Evolutionary conservation across 352 stramenopile genomes (phyloP), one percentile per base, ranked within the genome.

Genomic region (Phytophthora sansomeana): DNA sequence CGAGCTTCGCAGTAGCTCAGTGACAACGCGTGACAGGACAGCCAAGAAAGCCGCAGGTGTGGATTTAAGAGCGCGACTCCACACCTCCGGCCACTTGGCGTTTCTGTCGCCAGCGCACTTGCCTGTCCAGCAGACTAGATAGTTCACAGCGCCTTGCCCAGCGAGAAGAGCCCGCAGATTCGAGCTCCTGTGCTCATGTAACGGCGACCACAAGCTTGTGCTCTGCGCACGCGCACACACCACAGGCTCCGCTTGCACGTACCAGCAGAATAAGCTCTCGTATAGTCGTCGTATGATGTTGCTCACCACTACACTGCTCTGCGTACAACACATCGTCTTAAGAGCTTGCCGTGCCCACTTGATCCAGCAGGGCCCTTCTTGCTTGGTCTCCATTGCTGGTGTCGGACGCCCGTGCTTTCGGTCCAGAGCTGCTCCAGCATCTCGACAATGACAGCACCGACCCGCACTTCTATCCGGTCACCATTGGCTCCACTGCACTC

Each of bases 91-190:
- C 30, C 58, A 56, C 39, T 64, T n/a, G 58, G 21, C 35, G 58
- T 73, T 73, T 73, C 64, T 60, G 64, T 68, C 58, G 58, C 48
- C 51, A 72, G 64, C 17, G 24, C 56, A 55, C 39, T 67, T 67
- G 63, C 58, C 64, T 72, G 28, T 72, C 63, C 35, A 44, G 17
- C 49, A 52, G 38, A 29, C 16, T 36, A 29, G 39, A 62, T 55
- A 55, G 42, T 68, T 58, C 44, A 39, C 7, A 38, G 56, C 44
- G 32, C 14, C 21, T 53, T 51, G 14, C 61, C 33, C 11, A 47
- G 38, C 21, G 46, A 67, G 32, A 67, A 60, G 43, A 64, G 32
- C 3, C 47, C 48, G 16, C 36, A 24, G 17, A 43, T 39, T 38
- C 33, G 33, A 38, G n/a, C n/a, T n/a, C 33, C 9, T 17, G 17